These are phyloP conservation scores for Clohesyomyces aquaticus DNA, from an alignment of 495 filamentous ascomycete species.

Conservation along the genomic window DNA sequence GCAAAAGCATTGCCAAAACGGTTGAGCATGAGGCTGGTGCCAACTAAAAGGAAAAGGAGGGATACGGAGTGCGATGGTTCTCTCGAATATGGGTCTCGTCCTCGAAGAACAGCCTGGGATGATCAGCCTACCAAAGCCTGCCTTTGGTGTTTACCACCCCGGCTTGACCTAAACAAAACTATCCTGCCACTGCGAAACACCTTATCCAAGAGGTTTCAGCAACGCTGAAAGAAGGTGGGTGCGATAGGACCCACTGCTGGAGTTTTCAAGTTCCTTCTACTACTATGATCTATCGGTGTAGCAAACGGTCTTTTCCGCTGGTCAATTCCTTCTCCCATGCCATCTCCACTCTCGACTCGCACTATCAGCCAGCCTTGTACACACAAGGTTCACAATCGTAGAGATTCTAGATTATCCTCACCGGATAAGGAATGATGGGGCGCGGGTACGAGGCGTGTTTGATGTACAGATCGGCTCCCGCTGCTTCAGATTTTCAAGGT, in stretches of 20 bases:
- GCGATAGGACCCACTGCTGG: conserved; percentile 2
- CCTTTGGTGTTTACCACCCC: neutral
- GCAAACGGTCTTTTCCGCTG: too few relatives aligned
- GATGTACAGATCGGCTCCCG: conserved; percentile 41
- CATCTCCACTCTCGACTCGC: neutral
- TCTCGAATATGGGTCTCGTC: neutral
- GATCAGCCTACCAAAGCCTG: conserved; percentile 21
- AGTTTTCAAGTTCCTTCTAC: neutral
- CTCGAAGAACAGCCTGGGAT: conserved; percentile 13
- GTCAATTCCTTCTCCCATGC: too few relatives aligned
- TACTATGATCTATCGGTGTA: too few relatives aligned
- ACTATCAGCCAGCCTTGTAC: neutral
- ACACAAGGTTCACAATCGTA: neutral
- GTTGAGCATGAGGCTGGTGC: conserved; percentile 12
- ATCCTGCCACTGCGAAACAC: conserved; percentile 12
- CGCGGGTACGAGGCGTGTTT: conserved; percentile 22
- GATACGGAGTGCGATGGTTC: neutral
- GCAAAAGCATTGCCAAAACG: conserved; percentile 19
- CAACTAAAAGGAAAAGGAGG: conserved; percentile 1
- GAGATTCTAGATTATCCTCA: conserved; percentile 4
- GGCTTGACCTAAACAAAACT: neutral
- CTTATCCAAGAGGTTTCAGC: neutral
- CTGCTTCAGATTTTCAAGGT: conserved; percentile 34
- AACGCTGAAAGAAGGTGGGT: neutral
- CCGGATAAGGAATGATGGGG: conserved; percentile 19